These are phyloP conservation scores for Rhizophora apiculata DNA, from an alignment of 345 rosid species.

Conservation along the genomic window DNA sequence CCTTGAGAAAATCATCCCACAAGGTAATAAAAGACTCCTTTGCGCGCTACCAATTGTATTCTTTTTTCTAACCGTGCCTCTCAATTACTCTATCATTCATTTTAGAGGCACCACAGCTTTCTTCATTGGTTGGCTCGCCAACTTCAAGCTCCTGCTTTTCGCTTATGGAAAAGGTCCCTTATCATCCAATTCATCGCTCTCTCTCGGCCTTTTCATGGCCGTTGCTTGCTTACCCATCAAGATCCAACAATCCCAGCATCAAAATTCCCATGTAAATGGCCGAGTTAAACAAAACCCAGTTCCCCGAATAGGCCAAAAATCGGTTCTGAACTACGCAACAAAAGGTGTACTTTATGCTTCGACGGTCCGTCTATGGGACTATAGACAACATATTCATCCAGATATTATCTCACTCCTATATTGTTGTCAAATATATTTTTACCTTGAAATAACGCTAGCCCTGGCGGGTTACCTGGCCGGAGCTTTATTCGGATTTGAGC, in stretches of 20 bases:
- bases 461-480: conserved; percentile 13
- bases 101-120: conserved; percentile 25
- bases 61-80: conserved; percentile 33
- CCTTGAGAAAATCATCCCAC: conserved; percentile 12
- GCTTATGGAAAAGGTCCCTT: conserved; percentile 35
- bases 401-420: conserved; percentile 7
- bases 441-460: conserved; percentile 23
- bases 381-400: conserved; percentile 19
- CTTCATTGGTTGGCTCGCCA: conserved; percentile 38
- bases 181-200: conserved; percentile 5
- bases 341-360: conserved; percentile 17
- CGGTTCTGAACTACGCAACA: conserved; percentile 13
- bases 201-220: conserved; percentile 16
- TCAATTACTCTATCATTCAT: conserved; percentile 20
- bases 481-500: conserved; percentile 17
- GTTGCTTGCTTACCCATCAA: conserved; percentile 30
- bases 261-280: not conserved
- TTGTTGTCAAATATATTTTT: conserved; percentile 17
- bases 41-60: conserved; percentile 18
- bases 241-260: conserved; percentile 8
- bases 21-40: conserved; percentile 18
- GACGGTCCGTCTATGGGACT: conserved; percentile 5
- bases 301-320: conserved; percentile 15
- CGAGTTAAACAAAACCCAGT: not conserved
- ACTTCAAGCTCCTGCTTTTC: conserved; percentile 38